Evolutionary conservation across 768 basidiomycete genomes (phyloP).

Genomic region (Rhodotorula toruloides): DNA sequence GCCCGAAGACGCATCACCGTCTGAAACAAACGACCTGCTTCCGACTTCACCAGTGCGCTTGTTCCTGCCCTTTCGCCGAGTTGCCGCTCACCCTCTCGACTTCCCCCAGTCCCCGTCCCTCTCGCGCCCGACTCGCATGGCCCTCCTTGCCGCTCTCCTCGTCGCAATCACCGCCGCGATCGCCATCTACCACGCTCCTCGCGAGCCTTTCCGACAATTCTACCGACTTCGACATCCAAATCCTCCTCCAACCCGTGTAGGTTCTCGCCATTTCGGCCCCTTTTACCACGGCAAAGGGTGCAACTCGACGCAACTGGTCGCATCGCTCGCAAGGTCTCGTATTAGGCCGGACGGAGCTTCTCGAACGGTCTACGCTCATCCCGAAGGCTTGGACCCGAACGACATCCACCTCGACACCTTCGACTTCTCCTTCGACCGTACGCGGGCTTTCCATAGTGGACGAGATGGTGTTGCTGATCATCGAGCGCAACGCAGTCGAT

Average conservation of each 20-base stretch:
- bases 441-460: neutral
- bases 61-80: no score
- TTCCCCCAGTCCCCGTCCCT: no score
- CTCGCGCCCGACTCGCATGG: no score
- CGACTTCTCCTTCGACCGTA: neutral
- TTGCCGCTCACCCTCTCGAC: no score
- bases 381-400: neutral
- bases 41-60: no score
- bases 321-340: neutral
- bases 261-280: neutral
- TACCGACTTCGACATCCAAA: no score
- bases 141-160: no score
- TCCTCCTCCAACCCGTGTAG: slow-evolving; percentile 1
- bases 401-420: neutral
- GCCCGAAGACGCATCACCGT: no score
- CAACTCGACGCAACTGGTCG: slow-evolving; percentile 4
- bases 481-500: neutral
- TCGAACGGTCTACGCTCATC: neutral
- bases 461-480: neutral
- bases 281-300: slow-evolving; percentile 6
- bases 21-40: no score
- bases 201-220: no score
- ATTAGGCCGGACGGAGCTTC: neutral
- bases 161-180: no score
- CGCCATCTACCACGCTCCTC: neutral